A percentile compares a stretch with the other conserved stretches of the same genome.
phyloP scores from a whole-genome alignment of 1,284 basidiomycete species.

The Malassezia restricta region DNA sequence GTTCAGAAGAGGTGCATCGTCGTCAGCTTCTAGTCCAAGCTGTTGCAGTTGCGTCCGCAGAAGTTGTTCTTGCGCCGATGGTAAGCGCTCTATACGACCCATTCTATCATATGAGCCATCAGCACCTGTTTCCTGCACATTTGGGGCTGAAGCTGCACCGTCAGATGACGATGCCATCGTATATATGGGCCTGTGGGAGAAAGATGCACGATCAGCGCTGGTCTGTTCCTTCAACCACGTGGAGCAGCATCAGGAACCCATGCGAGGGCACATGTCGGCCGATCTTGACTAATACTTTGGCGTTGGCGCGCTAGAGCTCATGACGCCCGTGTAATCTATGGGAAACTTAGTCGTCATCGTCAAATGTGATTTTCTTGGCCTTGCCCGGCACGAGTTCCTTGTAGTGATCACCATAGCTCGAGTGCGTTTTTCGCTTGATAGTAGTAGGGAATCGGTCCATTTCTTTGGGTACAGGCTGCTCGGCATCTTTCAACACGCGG shows the following conservation, averaged over 20 bases:
- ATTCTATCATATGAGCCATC: neutral
- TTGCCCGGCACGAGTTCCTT: constrained; percentile 55
- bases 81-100: neutral
- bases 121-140: neutral
- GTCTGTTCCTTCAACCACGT: neutral
- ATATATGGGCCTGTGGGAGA: neutral
- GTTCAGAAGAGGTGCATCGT: constrained; percentile 21
- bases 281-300: neutral
- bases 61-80: constrained; percentile 26
- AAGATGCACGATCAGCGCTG: neutral
- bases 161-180: neutral
- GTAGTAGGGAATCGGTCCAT: constrained; percentile 80
- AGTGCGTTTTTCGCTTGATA: constrained; percentile 87
- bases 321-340: neutral
- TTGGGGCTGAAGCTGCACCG: neutral
- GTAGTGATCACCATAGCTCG: constrained; percentile 51
- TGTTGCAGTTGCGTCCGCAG: constrained; percentile 33
- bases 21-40: constrained; percentile 24
- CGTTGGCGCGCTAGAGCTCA: too few species aligned
- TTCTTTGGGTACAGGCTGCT: constrained; percentile 58
- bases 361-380: constrained; percentile 53
- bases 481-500: constrained; percentile 76
- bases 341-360: constrained; percentile 18
- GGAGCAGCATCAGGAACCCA: neutral
- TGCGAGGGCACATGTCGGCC: neutral